Base-by-base conservation (phyloP, 805 yeast genomes). In the Kurtzmaniella fragi region DNA sequence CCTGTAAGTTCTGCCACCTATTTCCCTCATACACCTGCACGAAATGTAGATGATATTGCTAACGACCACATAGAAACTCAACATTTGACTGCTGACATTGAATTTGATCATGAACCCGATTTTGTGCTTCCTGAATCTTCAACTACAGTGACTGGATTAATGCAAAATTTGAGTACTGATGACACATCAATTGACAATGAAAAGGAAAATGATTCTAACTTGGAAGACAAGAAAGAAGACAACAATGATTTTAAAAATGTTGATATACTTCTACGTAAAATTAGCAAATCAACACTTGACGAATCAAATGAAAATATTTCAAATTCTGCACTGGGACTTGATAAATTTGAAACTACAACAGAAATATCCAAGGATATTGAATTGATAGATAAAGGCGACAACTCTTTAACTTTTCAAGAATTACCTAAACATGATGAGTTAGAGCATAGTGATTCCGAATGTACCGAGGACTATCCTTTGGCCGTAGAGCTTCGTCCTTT, bases 401-500 rank as follows among this genome's bases (percentile, higher is more conserved):
- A 30, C 10, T 15, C 20, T 20, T 20, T 20, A 20, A 20, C 7
- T 20, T 20, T 20, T 8, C 25, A 20, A 8, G 25, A 20, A 8
- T 20, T 20, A 20, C 8, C 25, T 8, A 20, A 20, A 20, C 25
- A 20, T 20, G 25, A 20, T 20, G 8, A 20, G 5, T 28, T n/a
- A 12, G 11, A 28, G 5, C 5, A n/a, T 10, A 28, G 9, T 13
- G 29, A 23, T 13, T 33, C 35, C 23, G 26, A 39, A 4, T 23
- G 53, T 48, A 57, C 52, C 5, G 55, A 50, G 10, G 57, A 54
- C 8, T 84, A 70, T 47, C 84, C 89, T 2, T 62, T 88, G 25
- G 85, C 96, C 1, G 96, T 90, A 1, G 97, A 91, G 57, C 64
- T 91, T 42, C 78, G 86, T 39, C 98, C 98, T 1, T 91, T 90